Percentiles rank a stretch among this genome's conserved stretches.
Evolutionary conservation across 305 asterid genomes (phyloP).

Genomic region (Fraxinus sp.): DNA sequence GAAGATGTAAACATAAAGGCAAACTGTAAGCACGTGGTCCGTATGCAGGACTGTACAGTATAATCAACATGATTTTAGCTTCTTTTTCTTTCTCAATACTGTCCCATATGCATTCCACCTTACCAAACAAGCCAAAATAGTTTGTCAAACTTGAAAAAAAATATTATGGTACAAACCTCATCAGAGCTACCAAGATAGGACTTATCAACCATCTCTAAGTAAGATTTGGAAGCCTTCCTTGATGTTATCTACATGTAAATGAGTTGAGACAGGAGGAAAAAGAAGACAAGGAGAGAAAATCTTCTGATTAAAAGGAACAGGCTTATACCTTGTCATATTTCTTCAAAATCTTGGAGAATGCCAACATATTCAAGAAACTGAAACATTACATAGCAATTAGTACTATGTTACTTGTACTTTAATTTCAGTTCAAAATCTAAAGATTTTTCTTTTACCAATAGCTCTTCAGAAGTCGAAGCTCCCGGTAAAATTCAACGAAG

Average conservation of each 20-base stretch:
- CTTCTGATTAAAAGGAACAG: background rate
- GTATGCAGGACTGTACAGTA: background rate
- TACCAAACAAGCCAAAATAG: background rate
- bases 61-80: background rate
- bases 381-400: conserved; percentile 8
- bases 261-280: background rate
- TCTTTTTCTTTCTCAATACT: background rate
- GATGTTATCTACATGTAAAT: conserved; percentile 53
- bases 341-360: conserved; percentile 88
- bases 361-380: conserved; percentile 83
- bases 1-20: background rate
- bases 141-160: background rate
- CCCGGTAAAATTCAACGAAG: conserved; percentile 57
- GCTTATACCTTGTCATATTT: conserved; percentile 75
- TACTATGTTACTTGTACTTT: conserved; percentile 20
- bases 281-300: background rate
- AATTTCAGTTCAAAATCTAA: background rate
- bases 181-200: conserved; percentile 68
- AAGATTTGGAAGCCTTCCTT: conserved; percentile 72
- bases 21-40: background rate
- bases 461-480: conserved; percentile 69
- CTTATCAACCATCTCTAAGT: conserved; percentile 68
- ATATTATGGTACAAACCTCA: conserved; percentile 53
- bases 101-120: background rate
- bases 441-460: conserved; percentile 41